Base-by-base conservation (phyloP, 345 rosid genomes). In the Lumnitzera racemosa region DNA sequence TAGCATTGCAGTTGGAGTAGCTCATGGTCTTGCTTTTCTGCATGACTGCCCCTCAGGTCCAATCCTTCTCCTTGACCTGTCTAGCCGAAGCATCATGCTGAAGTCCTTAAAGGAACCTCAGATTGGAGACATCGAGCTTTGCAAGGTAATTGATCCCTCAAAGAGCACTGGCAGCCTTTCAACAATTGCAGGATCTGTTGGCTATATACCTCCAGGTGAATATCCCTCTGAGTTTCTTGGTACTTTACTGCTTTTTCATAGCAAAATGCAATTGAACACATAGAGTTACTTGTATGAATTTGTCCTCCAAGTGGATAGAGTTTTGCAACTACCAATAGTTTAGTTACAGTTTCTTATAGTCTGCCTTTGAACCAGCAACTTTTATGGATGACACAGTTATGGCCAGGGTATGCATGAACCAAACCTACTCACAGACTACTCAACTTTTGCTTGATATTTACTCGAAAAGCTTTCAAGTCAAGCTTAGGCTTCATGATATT, bases 81-180 rank as follows among this genome's bases (percentile, higher is more conserved):
- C 96, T 16, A 89, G 89, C 72, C 76, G 20, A 55, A 91, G 69
- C 78, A 80, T 91, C 56, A 52, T 85, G 66, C 95, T 91, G 27
- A 89, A 76, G 78, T 89, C 96, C 11, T 71, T 80, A 51, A 87
- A 80, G 68, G 95, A 87, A 66, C 95, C 96, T 3, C 74, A 77
- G 31, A 70, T 89, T 61, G 98, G 89, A 69, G 96, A 89, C 61
- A 85, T 89, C 24, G 95, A 91, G 75, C 88, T 91, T 67, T 87
- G 81, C 68, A 87, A 89, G 74, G 80, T 91, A 59, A 87, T 86
- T 3, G 95, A 89, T 74, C 86, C 89, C 49, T 78, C 92, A 57
- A 89, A 73, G 77, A 81, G 92, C 80, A 83, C 82, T 1, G 84
- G 92, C 58, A 91, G 95, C 85, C 84, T 88, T 68, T 88, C 95